Base-by-base conservation (phyloP, 768 basidiomycete genomes). In the Trametes cubensis region DNA sequence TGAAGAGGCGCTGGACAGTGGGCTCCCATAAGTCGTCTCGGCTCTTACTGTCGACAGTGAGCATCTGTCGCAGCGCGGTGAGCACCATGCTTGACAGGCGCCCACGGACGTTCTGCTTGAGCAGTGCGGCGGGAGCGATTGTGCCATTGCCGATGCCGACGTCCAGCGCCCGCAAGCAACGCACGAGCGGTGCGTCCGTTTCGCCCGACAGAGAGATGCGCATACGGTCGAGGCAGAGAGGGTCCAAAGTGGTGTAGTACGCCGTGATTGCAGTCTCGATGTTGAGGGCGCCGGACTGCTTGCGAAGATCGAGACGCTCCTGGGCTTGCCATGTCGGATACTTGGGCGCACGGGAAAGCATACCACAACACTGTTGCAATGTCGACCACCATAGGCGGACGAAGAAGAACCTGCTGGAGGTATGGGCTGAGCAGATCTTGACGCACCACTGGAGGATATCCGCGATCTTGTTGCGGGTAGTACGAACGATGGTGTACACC, bases 261-360 rank as follows among this genome's bases (percentile, higher is more conserved):
- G 55, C 55, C 4, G 46, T 57, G n/a, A 48, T 23, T 8, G 55
- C 55, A 13, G 45, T 57, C 55, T 48, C 44, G 21, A 47, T n/a
- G 34, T 57, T 26, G 30, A 57, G 55, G 13, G 14, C 30, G 34
- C 21, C 34, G 28, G 55, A 34, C 15, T 47, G 55, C 13, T 6
- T 38, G 20, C 45, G 28, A 13, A 57, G 45, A n/a, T 30, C 34
- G 13, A 38, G 6, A 2, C 30, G 55, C 17, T 57, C 55, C 21
- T 40, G 55, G 13, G 28, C 45, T 38, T 48, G 30, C 55, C 45
- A 57, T 2, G 55, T 46, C 14, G 26, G 55, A 34, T 39, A 57
- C 21, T 17, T 39, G 18, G 45, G 45, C 34, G 45, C 30, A 6
- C 46, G 55, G 11, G 55, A 57, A 34, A 57, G 55, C 13, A 47